Base-by-base conservation (phyloP, 306 rosid species). In the Vigna reflexopilosa region DNA sequence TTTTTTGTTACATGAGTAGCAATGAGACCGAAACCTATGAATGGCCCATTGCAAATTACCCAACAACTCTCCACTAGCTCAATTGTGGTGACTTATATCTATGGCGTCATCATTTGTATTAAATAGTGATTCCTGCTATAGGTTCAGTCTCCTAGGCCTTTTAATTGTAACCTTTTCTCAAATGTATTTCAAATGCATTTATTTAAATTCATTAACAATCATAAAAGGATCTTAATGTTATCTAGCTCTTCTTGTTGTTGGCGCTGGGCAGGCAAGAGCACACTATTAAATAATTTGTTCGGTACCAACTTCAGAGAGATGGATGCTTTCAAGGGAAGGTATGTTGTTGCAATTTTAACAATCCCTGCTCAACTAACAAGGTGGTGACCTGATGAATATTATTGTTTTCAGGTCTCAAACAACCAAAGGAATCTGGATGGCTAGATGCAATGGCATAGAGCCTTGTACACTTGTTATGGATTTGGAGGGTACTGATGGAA, bases 401-500 rank as follows among this genome's bases (percentile, higher is more conserved):
- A 65, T 87, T 80, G 69, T 75, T 80, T 78, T 75, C 91, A 96
- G 99, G 92, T 90, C 98, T 81, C 99, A 96, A 88, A 96, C 99
- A 66, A 96, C 99, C 28, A 96, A 96, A 85, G 99, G 99, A 84
- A 93, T 96, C 69, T 96, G 99, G 99, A 84, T 91, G 83, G 99
- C 99, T 71, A 88, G 67, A 76, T 93, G 99, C 79, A 82, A 82
- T 14, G 99, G 96, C 79, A 93, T 96, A 48, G 98, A 93, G 80
- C 99, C 99, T 68, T 91, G 90, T 77, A 96, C 99, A 14, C 80
- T 96, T 82, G 99, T 91, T 64, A 93, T 96, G 99, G 99, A 96
- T 86, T 88, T 96, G 85, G 99, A 93, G 90, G 99, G 99, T 73
- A 93, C 99, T 20, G 99, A 96, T 86, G 99, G 99, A 83, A 88